These are phyloP conservation scores for Ogataea philodendri DNA, from an alignment of 805 yeast species.

Conservation along the genomic window DNA sequence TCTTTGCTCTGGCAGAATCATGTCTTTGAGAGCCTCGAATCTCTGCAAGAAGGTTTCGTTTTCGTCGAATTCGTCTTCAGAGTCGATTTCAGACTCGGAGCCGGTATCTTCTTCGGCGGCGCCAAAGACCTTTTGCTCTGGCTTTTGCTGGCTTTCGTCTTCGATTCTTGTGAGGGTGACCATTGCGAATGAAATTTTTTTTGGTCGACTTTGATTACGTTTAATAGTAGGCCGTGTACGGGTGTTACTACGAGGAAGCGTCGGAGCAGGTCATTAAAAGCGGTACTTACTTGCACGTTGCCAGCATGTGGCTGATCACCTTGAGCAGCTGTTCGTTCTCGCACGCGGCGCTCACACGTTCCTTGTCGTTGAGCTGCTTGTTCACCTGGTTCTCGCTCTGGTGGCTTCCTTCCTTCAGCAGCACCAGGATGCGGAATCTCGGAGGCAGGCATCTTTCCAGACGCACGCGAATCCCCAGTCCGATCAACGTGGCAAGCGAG, in stretches of 20 bases:
- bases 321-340: constrained; percentile 88
- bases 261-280: too few relatives aligned
- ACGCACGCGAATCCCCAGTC: constrained; percentile 90
- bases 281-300: constrained; percentile 65
- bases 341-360: constrained; percentile 97
- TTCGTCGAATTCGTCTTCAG: constrained; percentile 75
- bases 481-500: constrained; percentile 92
- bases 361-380: constrained; percentile 95
- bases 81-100: constrained; percentile 51
- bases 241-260: too few relatives aligned
- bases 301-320: constrained; percentile 91
- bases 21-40: constrained; percentile 86
- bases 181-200: constrained; percentile 41
- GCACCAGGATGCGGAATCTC: constrained; percentile 72
- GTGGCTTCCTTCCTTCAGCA: constrained; percentile 88
- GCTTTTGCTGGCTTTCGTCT: constrained; percentile 41
- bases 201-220: background rate
- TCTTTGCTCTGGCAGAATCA: constrained; percentile 86
- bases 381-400: constrained; percentile 95
- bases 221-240: constrained; percentile 3
- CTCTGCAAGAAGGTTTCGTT: constrained; percentile 86
- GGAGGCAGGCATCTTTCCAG: constrained; percentile 86
- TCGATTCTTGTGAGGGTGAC: constrained; percentile 73
- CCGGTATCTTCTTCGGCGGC: constrained; percentile 35
- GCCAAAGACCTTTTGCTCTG: constrained; percentile 29